Base-by-base conservation (phyloP, 768 basidiomycete genomes). In the Pleurotus pulmonarius region DNA sequence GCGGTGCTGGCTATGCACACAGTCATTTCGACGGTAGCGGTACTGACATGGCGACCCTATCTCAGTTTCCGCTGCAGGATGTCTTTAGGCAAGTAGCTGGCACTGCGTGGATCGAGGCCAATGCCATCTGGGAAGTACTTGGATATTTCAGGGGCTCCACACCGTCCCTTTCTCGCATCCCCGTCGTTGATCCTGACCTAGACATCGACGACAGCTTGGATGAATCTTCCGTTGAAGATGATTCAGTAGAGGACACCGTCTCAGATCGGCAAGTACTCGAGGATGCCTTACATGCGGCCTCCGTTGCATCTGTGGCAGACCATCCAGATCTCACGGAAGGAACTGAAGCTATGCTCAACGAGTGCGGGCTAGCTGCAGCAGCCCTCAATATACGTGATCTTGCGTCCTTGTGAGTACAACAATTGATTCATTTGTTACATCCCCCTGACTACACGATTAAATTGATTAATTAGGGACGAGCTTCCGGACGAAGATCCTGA, bases 21-120 rank as follows among this genome's bases (percentile, higher is more conserved):
- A 63, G 44, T 2, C 68, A 66, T 45, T 61, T 63, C 38, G 61
- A 67, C 44, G 38, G 46, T 34, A 15, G 46, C 1, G 64, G 55
- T 39, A 25, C 68, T 26, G 58, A 69, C 49, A 24, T 65, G 15
- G 12, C 22, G 0, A 46, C 49, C 5, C 59, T 69, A 5, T 54
- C 61, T 2, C 55, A 16, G 13, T 67, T 58, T 47, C 69, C 67
- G 2, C 49, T 58, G 0, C 59, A 68, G n/a, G 24, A 46, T 1
- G 59, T 69, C 7, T 58, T 70, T 20, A 11, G 51, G 13, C 6
- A n/a, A 6, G 56, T 56, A 3, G 48, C 59, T 22, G 7, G 20
- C 11, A 13, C 24, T 8, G 67, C 68, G 1, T 52, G 43, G 6
- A 44, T 60, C 15, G 65, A 68, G 29, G 59, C 58, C 3, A 54